Evolutionary conservation across 2,329 filamentous ascomycete species (phyloP), one percentile per base, ranked within the genome.

Genomic region (Pseudogymnoascus sp.): DNA sequence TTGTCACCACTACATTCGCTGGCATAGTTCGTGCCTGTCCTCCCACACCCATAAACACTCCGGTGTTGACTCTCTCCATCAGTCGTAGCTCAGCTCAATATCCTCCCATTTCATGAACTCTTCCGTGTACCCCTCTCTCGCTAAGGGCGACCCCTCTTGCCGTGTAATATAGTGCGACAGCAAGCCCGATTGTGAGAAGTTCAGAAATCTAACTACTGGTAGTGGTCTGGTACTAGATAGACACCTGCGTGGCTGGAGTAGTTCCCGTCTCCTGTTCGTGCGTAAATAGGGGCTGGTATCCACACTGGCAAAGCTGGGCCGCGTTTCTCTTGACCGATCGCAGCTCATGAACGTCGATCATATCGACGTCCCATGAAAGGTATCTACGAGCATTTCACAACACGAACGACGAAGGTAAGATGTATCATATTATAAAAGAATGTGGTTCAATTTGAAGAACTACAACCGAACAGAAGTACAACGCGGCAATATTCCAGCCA

Each of bases 381-480:
- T 25, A 25, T 46, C n/a, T 46, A 25, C 5, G 21, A 28, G 44
- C 10, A 11, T n/a, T 28, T 4, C 25, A 53, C n/a, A 6, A 3
- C 50, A 56, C 50, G 12, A 18, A 34, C 10, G 25, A 56, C 31
- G 14, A 53, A 50, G 25, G n/a, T 10, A 56, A 56, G 25, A 34
- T 34, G 11, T n/a, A 31, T 18, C 21, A 34, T 56, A 34, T 34
- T 18, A 56, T 5, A 34, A 56, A 18, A 34, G 28, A 56, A 31
- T 16, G 50, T 56, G 50, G n/a, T 56, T 56, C 50, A 18, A 56
- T 34, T 56, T 56, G 14, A 56, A 56, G 50, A 56, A 56, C 50
- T 34, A 56, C 50, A 34, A 18, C 50, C n/a, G n/a, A 56, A 56
- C 50, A 31, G 23, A 56, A 56, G 44, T 12, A 34, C 25, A 56